Percentiles rank a stretch among this genome's conserved stretches.
Conservation (phyloP, 2,329 filamentous ascomycete genomes). For the Cladosporium sp. region DNA sequence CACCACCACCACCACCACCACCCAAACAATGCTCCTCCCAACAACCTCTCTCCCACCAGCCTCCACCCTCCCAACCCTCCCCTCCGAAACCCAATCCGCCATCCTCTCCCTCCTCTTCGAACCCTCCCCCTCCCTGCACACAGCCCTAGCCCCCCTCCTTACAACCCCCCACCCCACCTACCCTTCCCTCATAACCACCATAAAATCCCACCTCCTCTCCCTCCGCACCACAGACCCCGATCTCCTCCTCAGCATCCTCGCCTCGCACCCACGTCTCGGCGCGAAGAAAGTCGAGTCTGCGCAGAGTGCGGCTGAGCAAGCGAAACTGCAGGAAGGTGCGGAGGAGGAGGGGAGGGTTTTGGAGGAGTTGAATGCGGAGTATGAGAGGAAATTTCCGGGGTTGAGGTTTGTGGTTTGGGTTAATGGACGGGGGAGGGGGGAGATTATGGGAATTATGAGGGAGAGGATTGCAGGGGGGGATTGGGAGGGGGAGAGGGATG, state of each 20-base stretch:
- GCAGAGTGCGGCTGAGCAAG: slow-evolving; percentile 79
- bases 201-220: slow-evolving; percentile 63
- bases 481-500: slow-evolving; percentile 65
- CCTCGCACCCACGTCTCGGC: slow-evolving; percentile 80
- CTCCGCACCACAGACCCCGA: slow-evolving; percentile 57
- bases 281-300: slow-evolving; percentile 79
- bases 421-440: slow-evolving; percentile 71
- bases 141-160: slow-evolving; percentile 69
- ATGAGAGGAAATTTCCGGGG: slow-evolving; percentile 78
- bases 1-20: background rate
- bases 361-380: slow-evolving; percentile 68
- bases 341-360: slow-evolving; percentile 59
- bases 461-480: slow-evolving; percentile 69
- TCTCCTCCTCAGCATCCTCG: slow-evolving; percentile 70
- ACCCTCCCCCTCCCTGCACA: slow-evolving; percentile 72
- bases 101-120: slow-evolving; percentile 83
- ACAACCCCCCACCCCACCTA: slow-evolving; percentile 66
- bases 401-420: slow-evolving; percentile 91
- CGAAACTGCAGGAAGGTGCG: slow-evolving; percentile 60
- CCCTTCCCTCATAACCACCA: slow-evolving; percentile 64
- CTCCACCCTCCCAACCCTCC: slow-evolving; percentile 55
- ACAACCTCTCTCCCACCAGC: slow-evolving; percentile 57
- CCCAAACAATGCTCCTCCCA: background rate
- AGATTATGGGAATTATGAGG: slow-evolving; percentile 82
- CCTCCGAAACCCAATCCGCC: slow-evolving; percentile 55